phyloP scores from a whole-genome alignment of 2,329 filamentous ascomycete species.

The Dothideomycetes sp. region DNA sequence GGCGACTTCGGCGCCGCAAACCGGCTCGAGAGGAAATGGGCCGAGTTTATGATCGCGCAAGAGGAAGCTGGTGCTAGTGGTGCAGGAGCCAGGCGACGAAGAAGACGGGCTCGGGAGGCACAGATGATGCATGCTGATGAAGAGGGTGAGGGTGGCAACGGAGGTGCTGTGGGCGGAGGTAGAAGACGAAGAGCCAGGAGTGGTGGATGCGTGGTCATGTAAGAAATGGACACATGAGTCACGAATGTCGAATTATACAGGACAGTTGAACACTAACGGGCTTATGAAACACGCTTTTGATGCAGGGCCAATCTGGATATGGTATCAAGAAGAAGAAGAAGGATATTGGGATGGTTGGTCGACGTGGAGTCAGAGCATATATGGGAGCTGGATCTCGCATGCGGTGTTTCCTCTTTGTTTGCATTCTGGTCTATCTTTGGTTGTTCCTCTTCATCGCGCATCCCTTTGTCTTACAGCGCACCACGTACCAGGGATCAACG shows the following conservation, averaged over 20 bases:
- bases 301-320: no score
- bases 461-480: no score
- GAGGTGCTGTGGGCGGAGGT: constrained; percentile 19
- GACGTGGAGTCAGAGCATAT: no score
- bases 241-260: not conserved
- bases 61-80: constrained; percentile 69
- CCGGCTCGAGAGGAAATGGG: constrained; percentile 83
- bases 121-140: constrained; percentile 71
- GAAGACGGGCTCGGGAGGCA: constrained; percentile 71
- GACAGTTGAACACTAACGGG: no score
- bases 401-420: no score
- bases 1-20: constrained; percentile 65
- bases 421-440: no score
- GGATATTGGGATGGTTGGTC: no score
- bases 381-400: no score
- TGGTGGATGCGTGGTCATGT: constrained; percentile 39
- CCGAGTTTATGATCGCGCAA: constrained; percentile 82
- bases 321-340: no score
- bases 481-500: no score
- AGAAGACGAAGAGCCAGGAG: constrained; percentile 35
- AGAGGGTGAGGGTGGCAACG: constrained; percentile 50
- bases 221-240: constrained; percentile 12
- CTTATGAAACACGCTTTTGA: no score
- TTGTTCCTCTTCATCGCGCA: no score
- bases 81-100: constrained; percentile 54